A percentile compares a stretch with the other conserved stretches of the same genome.
Evolutionary conservation across 345 rosid genomes (phyloP).

Genomic region (Gossypioides kirkii): DNA sequence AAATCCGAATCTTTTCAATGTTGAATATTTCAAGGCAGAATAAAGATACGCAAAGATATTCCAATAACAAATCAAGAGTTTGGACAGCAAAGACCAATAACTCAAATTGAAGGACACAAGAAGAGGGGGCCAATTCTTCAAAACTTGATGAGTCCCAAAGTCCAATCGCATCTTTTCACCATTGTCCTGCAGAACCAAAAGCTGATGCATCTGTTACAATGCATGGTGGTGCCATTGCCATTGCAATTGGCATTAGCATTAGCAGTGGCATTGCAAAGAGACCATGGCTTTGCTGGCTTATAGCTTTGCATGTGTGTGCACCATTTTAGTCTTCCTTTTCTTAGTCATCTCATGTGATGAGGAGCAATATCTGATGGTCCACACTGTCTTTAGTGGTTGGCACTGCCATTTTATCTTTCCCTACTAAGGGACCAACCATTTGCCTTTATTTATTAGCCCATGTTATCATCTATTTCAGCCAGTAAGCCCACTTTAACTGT

Average conservation of each 20-base stretch:
- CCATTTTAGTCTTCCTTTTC: constrained; percentile 16
- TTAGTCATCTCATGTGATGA: constrained; percentile 25
- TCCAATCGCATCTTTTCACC: background rate
- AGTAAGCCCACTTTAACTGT: background rate
- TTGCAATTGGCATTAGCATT: background rate
- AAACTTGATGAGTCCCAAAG: background rate
- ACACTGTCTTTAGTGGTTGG: constrained; percentile 22
- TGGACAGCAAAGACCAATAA: constrained; percentile 25
- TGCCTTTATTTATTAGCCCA: background rate
- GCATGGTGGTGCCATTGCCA: background rate
- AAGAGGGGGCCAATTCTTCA: constrained; percentile 16
- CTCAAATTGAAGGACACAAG: background rate
- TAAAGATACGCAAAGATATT: constrained; percentile 15
- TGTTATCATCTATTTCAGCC: too few relatives aligned
- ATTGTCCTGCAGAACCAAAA: constrained; percentile 8
- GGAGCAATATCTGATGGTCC: constrained; percentile 23
- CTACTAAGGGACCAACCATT: constrained; percentile 4
- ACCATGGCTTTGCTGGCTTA: background rate
- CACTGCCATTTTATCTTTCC: constrained; percentile 5
- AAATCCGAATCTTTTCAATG: background rate
- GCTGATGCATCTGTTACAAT: background rate
- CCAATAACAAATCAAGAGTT: constrained; percentile 9
- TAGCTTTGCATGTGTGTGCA: background rate
- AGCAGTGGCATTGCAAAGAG: background rate
- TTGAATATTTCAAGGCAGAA: background rate